Base-by-base conservation (phyloP, 257 asterid genomes). In the Salvia rosmarinus region DNA sequence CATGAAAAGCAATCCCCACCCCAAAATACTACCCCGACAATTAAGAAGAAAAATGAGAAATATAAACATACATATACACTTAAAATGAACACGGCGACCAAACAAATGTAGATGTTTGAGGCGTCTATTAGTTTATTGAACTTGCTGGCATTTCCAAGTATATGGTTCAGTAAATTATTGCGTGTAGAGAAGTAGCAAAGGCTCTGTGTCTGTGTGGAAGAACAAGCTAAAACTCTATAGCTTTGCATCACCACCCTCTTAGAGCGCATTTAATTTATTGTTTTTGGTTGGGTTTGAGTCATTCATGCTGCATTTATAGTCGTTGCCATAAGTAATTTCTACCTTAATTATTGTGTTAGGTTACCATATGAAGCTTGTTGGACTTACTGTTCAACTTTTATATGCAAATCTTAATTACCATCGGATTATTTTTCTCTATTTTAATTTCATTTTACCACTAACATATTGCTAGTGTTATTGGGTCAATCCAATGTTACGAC, bases 191-290 rank as follows among this genome's bases (percentile, higher is more conserved):
- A 16, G 17, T 68, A 72, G 77, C 42, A 43, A 71, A 71, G 35
- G 44, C n/a, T n/a, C n/a, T n/a, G n/a, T n/a, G n/a, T n/a, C n/a
- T n/a, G n/a, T n/a, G n/a, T n/a, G n/a, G n/a, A n/a, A n/a, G n/a
- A n/a, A n/a, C n/a, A n/a, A n/a, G n/a, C n/a, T n/a, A n/a, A n/a
- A n/a, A n/a, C n/a, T n/a, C n/a, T n/a, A n/a, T n/a, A n/a, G n/a
- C n/a, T n/a, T n/a, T n/a, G n/a, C 62, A 74, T 64, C 80, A 66
- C 65, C 72, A 71, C 60, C 21, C 9, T 68, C 12, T 51, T 40
- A 13, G 42, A 68, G 51, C 39, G 16, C 30, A 20, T 56, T 51
- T 10, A 6, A 16, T 50, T 56, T n/a, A n/a, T n/a, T 51, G 13
- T 3, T 68, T 69, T 49, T 56, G 11, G 3, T 32, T 68, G 14